Evolutionary conservation across 164 flowering plant species (phyloP).

Genomic region (Vitis riparia): DNA sequence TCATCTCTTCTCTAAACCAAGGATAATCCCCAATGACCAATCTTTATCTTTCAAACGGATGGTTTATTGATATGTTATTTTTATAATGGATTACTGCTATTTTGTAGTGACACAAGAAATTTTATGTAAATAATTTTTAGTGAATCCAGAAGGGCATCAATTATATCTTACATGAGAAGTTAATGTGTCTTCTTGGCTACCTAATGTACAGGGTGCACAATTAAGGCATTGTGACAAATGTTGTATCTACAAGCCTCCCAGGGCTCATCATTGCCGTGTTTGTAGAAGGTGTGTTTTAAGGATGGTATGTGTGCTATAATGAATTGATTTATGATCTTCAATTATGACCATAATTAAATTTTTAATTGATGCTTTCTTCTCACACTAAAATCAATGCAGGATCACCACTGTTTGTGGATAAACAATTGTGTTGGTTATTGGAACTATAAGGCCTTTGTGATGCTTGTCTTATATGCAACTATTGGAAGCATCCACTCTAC

Average conservation of each 20-base stretch:
- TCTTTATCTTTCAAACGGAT: too few species aligned
- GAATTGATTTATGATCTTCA: not conserved
- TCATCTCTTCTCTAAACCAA: too few species aligned
- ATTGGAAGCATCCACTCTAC: constrained; percentile 46
- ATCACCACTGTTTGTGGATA: constrained; percentile 60
- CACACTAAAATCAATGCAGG: constrained; percentile 31
- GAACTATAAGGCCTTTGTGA: constrained; percentile 49
- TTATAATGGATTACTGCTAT: too few species aligned
- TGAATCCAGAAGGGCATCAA: not conserved
- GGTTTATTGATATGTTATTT: too few species aligned
- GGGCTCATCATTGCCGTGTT: constrained; percentile 62
- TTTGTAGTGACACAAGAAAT: too few species aligned
- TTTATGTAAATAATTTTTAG: not conserved
- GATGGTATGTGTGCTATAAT: constrained; percentile 35
- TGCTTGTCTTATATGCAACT: constrained; percentile 43
- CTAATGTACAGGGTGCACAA: constrained; percentile 28
- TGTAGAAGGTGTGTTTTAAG: constrained; percentile 54
- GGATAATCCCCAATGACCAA: too few species aligned
- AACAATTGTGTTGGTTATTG: constrained; percentile 58
- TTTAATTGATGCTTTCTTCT: constrained; percentile 5
- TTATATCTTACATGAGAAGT: not conserved
- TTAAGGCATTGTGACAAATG: constrained; percentile 62
- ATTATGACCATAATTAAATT: not conserved
- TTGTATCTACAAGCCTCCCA: constrained; percentile 41
- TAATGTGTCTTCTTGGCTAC: not conserved